Evolutionary conservation across 2,329 filamentous ascomycete species (phyloP).

Genomic region (Pseudocercospora musae): DNA sequence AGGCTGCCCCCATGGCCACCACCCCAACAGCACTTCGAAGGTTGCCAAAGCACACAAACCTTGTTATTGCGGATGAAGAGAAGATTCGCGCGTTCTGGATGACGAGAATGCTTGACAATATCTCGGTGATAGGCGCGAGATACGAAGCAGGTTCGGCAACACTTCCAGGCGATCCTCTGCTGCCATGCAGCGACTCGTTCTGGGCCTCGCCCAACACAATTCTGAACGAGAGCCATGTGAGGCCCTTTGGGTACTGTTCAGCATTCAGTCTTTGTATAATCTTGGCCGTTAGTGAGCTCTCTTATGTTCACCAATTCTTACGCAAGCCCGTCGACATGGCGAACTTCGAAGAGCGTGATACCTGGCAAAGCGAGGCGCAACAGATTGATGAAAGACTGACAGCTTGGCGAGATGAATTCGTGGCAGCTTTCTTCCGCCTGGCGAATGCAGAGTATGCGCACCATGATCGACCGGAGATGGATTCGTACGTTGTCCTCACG

Average conservation of each 20-base stretch:
- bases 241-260: slow-evolving; percentile 20
- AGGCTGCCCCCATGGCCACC: not conserved
- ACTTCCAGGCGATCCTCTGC: slow-evolving; percentile 25
- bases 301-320: slow-evolving; percentile 29
- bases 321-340: slow-evolving; percentile 30
- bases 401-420: slow-evolving; percentile 27
- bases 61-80: slow-evolving; percentile 37
- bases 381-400: slow-evolving; percentile 28
- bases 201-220: slow-evolving; percentile 29
- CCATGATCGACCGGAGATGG: slow-evolving; percentile 22
- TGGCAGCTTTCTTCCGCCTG: slow-evolving; percentile 17
- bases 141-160: slow-evolving; percentile 24
- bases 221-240: slow-evolving; percentile 11
- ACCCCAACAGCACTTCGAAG: slow-evolving; percentile 8
- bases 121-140: slow-evolving; percentile 34
- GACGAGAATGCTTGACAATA: slow-evolving; percentile 37
- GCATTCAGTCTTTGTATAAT: slow-evolving; percentile 30
- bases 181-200: slow-evolving; percentile 30
- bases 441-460: slow-evolving; percentile 18
- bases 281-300: slow-evolving; percentile 28
- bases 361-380: slow-evolving; percentile 28
- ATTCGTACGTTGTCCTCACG: slow-evolving; percentile 27
- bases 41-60: slow-evolving; percentile 16
- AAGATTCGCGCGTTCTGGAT: slow-evolving; percentile 39
- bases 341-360: slow-evolving; percentile 23